A percentile compares a stretch with the other conserved stretches of the same genome.
phyloP scores from a whole-genome alignment of 2,329 filamentous ascomycete genomes.

The Westerdykella sp. region DNA sequence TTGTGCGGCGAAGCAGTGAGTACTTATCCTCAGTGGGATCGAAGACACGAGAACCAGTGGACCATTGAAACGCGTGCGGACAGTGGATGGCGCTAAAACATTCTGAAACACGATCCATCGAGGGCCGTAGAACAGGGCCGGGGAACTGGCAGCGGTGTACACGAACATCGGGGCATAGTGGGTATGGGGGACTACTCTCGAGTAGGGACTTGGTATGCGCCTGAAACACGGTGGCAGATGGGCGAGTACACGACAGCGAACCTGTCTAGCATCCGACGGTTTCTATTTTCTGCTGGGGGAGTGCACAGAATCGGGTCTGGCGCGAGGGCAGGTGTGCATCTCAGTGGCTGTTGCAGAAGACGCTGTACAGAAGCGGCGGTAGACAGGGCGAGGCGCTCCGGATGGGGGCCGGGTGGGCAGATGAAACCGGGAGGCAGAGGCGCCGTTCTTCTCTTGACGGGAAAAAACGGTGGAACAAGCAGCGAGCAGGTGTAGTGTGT shows the following conservation, averaged over 20 bases:
- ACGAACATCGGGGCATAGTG: constrained; percentile 17
- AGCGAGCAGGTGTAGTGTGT: constrained; percentile 2
- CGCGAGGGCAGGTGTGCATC: constrained; percentile 7
- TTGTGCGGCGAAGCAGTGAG: constrained; percentile 32
- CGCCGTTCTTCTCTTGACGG: constrained; percentile 11
- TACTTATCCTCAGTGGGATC: constrained; percentile 33
- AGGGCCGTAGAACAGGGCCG: constrained; percentile 21
- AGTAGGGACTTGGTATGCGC: constrained; percentile 23
- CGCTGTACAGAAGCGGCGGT: constrained; percentile 16
- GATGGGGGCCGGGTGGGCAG: constrained; percentile 30
- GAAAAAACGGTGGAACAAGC: no score
- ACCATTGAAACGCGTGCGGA: constrained; percentile 8
- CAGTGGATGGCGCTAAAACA: constrained; percentile 29
- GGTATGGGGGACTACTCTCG: constrained; percentile 19
- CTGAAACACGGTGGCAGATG: constrained; percentile 33
- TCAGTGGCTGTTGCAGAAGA: constrained; percentile 24
- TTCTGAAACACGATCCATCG: constrained; percentile 37
- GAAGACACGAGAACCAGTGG: constrained; percentile 31
- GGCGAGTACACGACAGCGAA: constrained; percentile 25
- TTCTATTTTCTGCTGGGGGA: constrained; percentile 17
- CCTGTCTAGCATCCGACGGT: constrained; percentile 14
- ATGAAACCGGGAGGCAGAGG: constrained; percentile 30
- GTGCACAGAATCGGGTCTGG: constrained; percentile 12
- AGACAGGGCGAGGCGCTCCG: constrained; percentile 29
- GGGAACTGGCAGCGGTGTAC: constrained; percentile 19